Conservation (phyloP, 371 early-diverging fungal species). For the Nematocida minor region DNA sequence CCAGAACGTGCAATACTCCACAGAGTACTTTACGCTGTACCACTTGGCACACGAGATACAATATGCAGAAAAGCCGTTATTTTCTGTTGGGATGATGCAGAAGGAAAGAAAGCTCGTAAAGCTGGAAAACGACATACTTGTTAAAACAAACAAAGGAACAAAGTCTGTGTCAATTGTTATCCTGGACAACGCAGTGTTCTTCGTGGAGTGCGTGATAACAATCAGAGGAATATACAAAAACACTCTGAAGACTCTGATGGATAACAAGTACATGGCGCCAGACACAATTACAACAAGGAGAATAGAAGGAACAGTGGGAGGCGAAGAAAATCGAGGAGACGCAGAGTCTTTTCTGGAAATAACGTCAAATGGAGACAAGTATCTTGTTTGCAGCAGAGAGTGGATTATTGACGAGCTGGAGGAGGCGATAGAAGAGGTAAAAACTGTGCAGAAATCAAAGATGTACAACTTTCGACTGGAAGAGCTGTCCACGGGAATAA, state of each 20-base stretch:
- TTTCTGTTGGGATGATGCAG: constrained; percentile 36
- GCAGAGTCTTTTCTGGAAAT: too few relatives aligned
- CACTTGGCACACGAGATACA: constrained; percentile 41
- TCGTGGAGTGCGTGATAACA: constrained; percentile 9
- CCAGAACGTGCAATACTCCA: constrained; percentile 35
- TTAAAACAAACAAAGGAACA: neutral
- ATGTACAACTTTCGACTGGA: neutral
- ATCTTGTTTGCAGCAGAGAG: neutral
- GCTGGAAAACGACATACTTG: constrained; percentile 1
- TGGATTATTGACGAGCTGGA: neutral
- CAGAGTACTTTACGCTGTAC: constrained; percentile 55
- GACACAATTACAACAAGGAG: neutral
- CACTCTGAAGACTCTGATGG: neutral
- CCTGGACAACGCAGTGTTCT: constrained; percentile 39
- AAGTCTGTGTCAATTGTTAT: constrained; percentile 17
- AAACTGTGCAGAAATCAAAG: neutral
- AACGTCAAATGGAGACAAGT: neutral
- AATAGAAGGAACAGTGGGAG: neutral
- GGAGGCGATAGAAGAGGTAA: neutral
- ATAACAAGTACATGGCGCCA: constrained; percentile 1
- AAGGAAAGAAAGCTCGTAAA: constrained; percentile 29
- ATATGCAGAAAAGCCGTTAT: neutral
- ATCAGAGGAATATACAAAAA: neutral
- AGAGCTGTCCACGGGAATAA: neutral
- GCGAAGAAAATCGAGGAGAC: too few relatives aligned